Evolutionary conservation across 768 basidiomycete species (phyloP), one percentile per base, ranked within the genome.

Genomic region (Leccinum pellstonianum): DNA sequence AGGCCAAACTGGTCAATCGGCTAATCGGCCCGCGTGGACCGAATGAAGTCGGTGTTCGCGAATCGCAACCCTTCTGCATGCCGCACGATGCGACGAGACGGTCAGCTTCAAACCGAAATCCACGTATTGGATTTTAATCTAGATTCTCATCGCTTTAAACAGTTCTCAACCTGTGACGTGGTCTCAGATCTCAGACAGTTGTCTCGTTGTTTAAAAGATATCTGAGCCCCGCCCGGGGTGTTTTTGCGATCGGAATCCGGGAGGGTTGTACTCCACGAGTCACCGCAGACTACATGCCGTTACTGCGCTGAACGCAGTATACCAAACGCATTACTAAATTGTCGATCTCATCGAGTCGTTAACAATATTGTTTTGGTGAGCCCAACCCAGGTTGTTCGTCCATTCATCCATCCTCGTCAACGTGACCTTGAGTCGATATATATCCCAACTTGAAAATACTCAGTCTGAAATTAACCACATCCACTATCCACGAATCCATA

Each of bases 251-350:
- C 15, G 15, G 37, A 35, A 35, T 14, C 12, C 35, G 5, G 35
- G 35, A 35, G 35, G 35, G 33, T 35, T 37, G 5, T 15, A 37
- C 14, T 15, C 3, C 23, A 23, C 23, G 23, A 23, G 23, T 23
- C 23, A 23, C 23, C 23, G 23, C 25, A 25, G 25, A 25, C 25
- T 25, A 4, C 90, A 90, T 72, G 88, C 25, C 5, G 88, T 14
- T 86, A 25, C 25, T 25, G 25, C 25, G 25, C 5, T 25, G 25
- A 25, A 25, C 25, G 25, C 25, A 25, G 25, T 25, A 25, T 25
- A 25, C 5, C 25, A 25, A 6, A 25, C 25, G 25, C 25, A 25
- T 25, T 25, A 25, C 25, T 25, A 25, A 8, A 29, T 48, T 4
- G 10, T 4, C 21, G 2, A 12, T 29, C 6, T 25, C 38, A 2